Evolutionary conservation across 1,284 basidiomycete species (phyloP).

Genomic region (Cryptococcus maquisensis): DNA sequence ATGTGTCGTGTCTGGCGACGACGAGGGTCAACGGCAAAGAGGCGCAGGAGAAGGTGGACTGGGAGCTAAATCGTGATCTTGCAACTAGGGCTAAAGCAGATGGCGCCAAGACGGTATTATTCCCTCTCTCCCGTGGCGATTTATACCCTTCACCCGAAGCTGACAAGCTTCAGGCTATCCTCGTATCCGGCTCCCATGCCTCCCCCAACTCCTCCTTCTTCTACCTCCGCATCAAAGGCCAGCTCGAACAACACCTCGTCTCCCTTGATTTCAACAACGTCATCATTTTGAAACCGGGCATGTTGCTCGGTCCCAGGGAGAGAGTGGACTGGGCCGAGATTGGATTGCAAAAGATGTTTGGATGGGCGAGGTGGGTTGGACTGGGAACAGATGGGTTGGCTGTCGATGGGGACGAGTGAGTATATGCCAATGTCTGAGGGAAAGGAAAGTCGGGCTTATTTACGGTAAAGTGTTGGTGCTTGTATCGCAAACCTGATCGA

Average conservation of each 20-base stretch:
- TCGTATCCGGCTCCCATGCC: slow-evolving; percentile 35
- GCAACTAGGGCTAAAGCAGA: slow-evolving; percentile 38
- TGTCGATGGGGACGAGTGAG: slow-evolving; percentile 29
- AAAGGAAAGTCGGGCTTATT: not conserved
- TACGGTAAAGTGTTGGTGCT: slow-evolving; percentile 27
- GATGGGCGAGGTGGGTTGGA: slow-evolving; percentile 18
- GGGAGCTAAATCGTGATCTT: slow-evolving; percentile 37
- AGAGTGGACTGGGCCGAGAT: slow-evolving; percentile 16
- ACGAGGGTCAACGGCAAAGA: slow-evolving; percentile 31
- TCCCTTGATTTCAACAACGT: slow-evolving; percentile 31
- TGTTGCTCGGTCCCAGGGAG: slow-evolving; percentile 33
- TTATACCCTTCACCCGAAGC: not conserved
- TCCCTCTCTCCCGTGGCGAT: no score
- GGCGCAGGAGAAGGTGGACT: slow-evolving; percentile 36
- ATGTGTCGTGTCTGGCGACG: slow-evolving; percentile 39
- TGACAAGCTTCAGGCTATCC: slow-evolving; percentile 27
- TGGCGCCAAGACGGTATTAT: slow-evolving; percentile 27
- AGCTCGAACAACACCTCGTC: slow-evolving; percentile 40
- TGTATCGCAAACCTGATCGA: slow-evolving; percentile 37
- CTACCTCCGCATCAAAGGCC: slow-evolving; percentile 41
- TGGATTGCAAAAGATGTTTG: slow-evolving; percentile 12
- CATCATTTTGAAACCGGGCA: slow-evolving; percentile 40
- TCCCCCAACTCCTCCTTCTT: slow-evolving; percentile 21
- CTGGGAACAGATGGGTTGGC: slow-evolving; percentile 14
- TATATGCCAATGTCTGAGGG: slow-evolving; percentile 1